A percentile compares a stretch with the other conserved stretches of the same genome.
phyloP scores from a whole-genome alignment of 1,139 yeast genomes.

The Nematodospora anomalae region DNA sequence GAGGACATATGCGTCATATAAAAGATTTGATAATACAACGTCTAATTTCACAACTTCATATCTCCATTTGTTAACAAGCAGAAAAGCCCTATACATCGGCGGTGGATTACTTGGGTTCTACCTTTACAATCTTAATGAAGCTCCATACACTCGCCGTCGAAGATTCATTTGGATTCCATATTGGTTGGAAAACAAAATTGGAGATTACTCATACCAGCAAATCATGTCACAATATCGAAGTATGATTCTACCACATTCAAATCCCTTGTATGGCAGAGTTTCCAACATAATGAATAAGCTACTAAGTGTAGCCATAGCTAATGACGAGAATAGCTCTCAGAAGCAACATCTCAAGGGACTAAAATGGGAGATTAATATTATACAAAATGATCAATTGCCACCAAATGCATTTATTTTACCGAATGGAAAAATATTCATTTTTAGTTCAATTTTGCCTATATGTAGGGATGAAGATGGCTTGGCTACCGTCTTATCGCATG shows the following conservation, averaged over 20 bases:
- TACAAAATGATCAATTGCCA: slow-evolving; percentile 61
- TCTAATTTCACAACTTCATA: slow-evolving; percentile 11
- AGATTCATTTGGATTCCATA: slow-evolving; percentile 75
- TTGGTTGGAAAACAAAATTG: slow-evolving; percentile 65
- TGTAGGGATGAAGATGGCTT: slow-evolving; percentile 84
- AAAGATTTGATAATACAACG: slow-evolving; percentile 4
- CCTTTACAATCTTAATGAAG: slow-evolving; percentile 66
- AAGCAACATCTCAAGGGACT: slow-evolving; percentile 36
- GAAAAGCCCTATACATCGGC: slow-evolving; percentile 22
- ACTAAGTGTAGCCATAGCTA: slow-evolving; percentile 53
- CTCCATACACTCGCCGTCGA: slow-evolving; percentile 76
- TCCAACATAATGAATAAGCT: slow-evolving; percentile 61
- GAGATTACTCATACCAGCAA: slow-evolving; percentile 65
- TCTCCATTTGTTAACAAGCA: slow-evolving; percentile 16
- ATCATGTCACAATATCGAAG: slow-evolving; percentile 50
- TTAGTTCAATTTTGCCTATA: slow-evolving; percentile 74
- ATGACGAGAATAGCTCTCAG: slow-evolving; percentile 24
- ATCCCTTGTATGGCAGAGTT: slow-evolving; percentile 60
- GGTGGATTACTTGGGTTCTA: slow-evolving; percentile 45
- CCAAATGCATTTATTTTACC: slow-evolving; percentile 97
- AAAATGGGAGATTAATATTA: slow-evolving; percentile 82
- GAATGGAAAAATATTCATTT: slow-evolving; percentile 92
- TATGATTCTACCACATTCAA: slow-evolving; percentile 49
- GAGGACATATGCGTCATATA: slow-evolving; percentile 5
- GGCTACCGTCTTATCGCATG: slow-evolving; percentile 93